These are phyloP conservation scores for Puccinia polysora DNA, from an alignment of 1,284 basidiomycete species.

Conservation along the genomic window DNA sequence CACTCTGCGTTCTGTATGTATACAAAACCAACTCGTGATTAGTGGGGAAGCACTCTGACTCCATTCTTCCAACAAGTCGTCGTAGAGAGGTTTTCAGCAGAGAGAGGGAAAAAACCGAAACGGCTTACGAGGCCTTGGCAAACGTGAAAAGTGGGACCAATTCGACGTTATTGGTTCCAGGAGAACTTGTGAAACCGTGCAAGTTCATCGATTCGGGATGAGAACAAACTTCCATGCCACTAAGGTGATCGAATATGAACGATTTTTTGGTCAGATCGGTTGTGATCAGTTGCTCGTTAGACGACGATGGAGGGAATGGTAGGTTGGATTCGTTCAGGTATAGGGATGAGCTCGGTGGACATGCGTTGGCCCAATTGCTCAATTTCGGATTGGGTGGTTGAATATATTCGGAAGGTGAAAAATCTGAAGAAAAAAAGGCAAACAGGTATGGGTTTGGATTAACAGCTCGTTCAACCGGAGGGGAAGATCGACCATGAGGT, in stretches of 20 bases:
- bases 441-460: background rate
- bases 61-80: no score
- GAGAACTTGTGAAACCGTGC: constrained; percentile 50
- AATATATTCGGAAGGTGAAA: constrained; percentile 48
- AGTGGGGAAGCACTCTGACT: background rate
- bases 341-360: constrained; percentile 47
- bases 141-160: constrained; percentile 52
- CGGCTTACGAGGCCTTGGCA: constrained; percentile 48
- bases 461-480: background rate
- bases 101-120: background rate
- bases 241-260: constrained; percentile 50
- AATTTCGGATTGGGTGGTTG: constrained; percentile 45
- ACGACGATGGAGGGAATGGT: background rate
- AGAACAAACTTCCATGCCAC: constrained; percentile 50
- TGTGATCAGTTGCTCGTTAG: constrained; percentile 17
- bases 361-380: constrained; percentile 49
- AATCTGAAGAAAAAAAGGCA: constrained; percentile 42
- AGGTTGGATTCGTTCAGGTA: constrained; percentile 28
- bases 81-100: background rate
- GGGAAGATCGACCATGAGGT: background rate
- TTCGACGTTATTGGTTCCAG: constrained; percentile 48
- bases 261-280: constrained; percentile 44
- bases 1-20: constrained; percentile 47
- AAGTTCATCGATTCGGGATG: constrained; percentile 51
- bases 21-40: background rate